Conservation (phyloP, 306 rosid species). For the Lotus japonicus region DNA sequence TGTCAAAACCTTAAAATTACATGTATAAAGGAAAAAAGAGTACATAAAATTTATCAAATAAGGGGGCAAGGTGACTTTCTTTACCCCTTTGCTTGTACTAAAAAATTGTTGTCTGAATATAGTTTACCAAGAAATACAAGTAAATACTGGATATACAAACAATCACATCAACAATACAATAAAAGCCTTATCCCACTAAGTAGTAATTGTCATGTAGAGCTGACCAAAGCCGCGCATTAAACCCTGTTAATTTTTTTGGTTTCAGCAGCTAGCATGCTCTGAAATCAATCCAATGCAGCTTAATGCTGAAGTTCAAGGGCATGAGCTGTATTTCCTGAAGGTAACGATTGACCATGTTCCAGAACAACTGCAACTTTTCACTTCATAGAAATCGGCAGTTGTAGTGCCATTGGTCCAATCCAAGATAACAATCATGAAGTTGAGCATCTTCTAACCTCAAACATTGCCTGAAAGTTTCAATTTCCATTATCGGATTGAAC, state of each 20-base stretch:
- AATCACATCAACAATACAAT: too few species aligned
- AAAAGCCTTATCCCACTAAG: too few species aligned
- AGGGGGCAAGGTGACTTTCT: too few species aligned
- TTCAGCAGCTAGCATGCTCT: conserved; percentile 8
- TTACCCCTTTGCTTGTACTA: too few species aligned
- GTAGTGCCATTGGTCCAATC: background rate
- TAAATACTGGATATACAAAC: too few species aligned
- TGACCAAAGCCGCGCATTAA: background rate
- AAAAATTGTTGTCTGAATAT: too few species aligned
- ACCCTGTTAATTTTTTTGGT: background rate
- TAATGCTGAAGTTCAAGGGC: background rate
- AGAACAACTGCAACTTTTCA: background rate
- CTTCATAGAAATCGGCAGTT: background rate
- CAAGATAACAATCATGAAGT: background rate
- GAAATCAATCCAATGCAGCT: background rate
- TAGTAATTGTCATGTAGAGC: background rate
- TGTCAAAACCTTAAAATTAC: too few species aligned
- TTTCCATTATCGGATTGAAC: background rate
- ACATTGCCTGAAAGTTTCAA: conserved; percentile 10
- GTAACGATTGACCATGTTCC: background rate
- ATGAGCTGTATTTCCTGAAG: background rate
- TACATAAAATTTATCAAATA: too few species aligned
- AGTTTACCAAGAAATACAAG: too few species aligned
- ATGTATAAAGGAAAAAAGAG: too few species aligned
- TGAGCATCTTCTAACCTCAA: background rate